Evolutionary conservation across 768 basidiomycete genomes (phyloP).

Genomic region (Phylloporus sp.): DNA sequence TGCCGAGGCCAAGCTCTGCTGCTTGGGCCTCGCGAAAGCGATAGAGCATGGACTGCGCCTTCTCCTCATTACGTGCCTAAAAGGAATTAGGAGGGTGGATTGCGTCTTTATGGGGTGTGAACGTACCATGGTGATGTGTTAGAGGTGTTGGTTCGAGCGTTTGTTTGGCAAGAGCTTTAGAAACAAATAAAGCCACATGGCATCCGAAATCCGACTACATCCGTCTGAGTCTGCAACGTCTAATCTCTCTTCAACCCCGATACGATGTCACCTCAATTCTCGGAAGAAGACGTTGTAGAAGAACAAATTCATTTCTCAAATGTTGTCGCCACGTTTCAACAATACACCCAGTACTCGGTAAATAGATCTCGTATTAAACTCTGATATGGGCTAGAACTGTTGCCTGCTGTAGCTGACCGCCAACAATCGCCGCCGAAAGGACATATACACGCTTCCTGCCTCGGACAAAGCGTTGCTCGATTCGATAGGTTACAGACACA

Average conservation of each 20-base stretch:
- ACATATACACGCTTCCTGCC: constrained; percentile 64
- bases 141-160: neutral
- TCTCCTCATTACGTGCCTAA: constrained; percentile 97
- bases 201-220: neutral
- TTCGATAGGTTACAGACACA: constrained; percentile 68
- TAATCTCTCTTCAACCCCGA: neutral
- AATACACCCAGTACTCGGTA: constrained; percentile 70
- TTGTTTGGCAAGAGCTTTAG: constrained; percentile 27
- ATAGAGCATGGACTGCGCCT: constrained; percentile 92
- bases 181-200: constrained; percentile 25
- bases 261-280: constrained; percentile 26
- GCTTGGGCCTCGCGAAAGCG: constrained; percentile 97
- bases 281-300: constrained; percentile 39
- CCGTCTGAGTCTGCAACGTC: neutral
- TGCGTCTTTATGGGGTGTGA: too few species aligned
- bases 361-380: neutral
- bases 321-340: constrained; percentile 69
- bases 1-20: constrained; percentile 88
- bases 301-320: constrained; percentile 73
- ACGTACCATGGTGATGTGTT: constrained; percentile 16
- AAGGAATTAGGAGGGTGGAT: neutral
- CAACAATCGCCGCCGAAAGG: constrained; percentile 70
- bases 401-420: constrained; percentile 42
- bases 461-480: constrained; percentile 69
- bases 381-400: neutral